These are phyloP conservation scores for Lactarius psammicola DNA, from an alignment of 768 basidiomycete genomes.

Conservation along the genomic window DNA sequence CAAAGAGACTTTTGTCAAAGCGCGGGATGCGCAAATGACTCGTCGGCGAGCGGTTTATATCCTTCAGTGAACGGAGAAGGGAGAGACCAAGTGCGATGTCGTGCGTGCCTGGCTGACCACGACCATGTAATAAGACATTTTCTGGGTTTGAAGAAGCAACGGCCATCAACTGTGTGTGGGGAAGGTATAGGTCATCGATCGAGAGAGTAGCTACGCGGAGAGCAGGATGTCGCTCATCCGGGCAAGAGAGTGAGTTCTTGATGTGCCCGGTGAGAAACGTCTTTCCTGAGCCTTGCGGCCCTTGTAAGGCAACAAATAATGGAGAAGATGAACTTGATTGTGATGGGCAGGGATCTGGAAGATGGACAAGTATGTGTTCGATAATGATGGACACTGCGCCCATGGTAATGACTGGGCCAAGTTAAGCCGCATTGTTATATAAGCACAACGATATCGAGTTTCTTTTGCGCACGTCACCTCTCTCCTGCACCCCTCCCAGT, in stretches of 20 bases:
- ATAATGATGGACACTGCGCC: constrained; percentile 40
- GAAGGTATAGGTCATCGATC: constrained; percentile 84
- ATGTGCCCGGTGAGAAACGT: constrained; percentile 70
- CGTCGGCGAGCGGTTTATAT: constrained; percentile 34
- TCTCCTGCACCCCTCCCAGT: background rate
- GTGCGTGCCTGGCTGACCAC: constrained; percentile 94
- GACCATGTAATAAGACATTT: constrained; percentile 71
- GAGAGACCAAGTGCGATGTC: constrained; percentile 65
- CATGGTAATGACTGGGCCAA: background rate
- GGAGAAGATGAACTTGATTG: constrained; percentile 42
- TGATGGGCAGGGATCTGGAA: constrained; percentile 32
- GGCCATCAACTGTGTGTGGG: constrained; percentile 55
- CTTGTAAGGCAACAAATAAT: constrained; percentile 84
- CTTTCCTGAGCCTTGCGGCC: constrained; percentile 94
- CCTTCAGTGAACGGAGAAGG: constrained; percentile 51
- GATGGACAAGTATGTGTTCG: constrained; percentile 40
- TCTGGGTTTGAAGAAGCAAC: constrained; percentile 55
- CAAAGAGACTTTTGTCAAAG: constrained; percentile 83
- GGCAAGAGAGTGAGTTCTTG: constrained; percentile 34
- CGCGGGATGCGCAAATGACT: constrained; percentile 57
- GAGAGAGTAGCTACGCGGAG: constrained; percentile 65
- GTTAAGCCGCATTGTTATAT: constrained; percentile 3
- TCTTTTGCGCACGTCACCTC: background rate
- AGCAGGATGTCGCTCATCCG: constrained; percentile 41
- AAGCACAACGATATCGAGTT: background rate